Conservation (phyloP, 768 basidiomycete species). For the Suillus placidus region DNA sequence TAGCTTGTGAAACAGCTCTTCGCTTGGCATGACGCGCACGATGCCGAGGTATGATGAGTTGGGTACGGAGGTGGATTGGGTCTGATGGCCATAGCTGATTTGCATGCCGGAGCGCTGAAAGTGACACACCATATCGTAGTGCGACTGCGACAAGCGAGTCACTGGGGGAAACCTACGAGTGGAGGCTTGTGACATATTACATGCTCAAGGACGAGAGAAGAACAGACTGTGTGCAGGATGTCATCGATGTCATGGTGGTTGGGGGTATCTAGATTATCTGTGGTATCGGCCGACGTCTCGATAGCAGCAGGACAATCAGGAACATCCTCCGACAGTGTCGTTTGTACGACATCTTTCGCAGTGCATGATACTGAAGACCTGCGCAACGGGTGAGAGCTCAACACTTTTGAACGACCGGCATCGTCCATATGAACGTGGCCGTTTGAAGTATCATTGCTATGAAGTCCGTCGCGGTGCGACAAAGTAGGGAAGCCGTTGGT, state of each 20-base stretch:
- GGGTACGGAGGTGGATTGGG: constrained; percentile 83
- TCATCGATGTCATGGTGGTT: not conserved
- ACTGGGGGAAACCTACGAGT: constrained; percentile 58
- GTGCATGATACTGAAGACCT: not conserved
- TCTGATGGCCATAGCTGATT: constrained; percentile 97
- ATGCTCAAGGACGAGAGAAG: not conserved
- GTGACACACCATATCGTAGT: constrained; percentile 83
- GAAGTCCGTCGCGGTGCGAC: not conserved
- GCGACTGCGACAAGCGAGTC: constrained; percentile 90
- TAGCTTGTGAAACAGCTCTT: constrained; percentile 2
- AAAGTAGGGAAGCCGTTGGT: constrained; percentile 16
- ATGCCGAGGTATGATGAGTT: constrained; percentile 70
- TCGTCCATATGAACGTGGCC: not conserved
- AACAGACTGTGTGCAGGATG: not conserved
- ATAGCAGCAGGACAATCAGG: not conserved
- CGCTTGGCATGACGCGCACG: constrained; percentile 11
- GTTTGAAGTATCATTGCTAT: too few species aligned
- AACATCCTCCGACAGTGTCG: not conserved
- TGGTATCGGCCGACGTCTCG: not conserved
- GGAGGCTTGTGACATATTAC: constrained; percentile 1
- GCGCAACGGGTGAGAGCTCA: constrained; percentile 1
- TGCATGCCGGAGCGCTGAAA: constrained; percentile 79
- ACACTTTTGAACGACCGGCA: not conserved
- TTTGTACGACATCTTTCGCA: not conserved
- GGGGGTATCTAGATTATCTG: too few species aligned